A percentile compares a stretch with the other conserved stretches of the same genome.
phyloP scores from a whole-genome alignment of 208 protist species.

The Wallacemonas sp. region DNA sequence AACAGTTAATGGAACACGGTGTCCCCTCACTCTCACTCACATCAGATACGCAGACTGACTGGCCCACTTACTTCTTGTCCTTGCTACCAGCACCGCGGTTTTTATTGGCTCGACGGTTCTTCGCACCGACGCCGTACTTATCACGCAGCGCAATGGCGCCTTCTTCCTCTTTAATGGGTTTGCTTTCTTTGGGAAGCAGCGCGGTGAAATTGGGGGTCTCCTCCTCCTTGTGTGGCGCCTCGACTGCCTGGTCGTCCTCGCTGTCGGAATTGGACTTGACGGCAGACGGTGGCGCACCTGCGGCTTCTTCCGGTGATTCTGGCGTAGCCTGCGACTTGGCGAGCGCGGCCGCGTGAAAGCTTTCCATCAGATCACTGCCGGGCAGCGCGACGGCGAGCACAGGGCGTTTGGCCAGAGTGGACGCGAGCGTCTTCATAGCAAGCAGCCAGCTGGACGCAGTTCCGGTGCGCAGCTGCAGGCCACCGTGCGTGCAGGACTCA shows the following conservation, averaged over 20 bases:
- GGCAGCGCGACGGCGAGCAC: conserved; percentile 50
- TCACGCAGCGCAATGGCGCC: conserved; percentile 48
- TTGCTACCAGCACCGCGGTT: neutral
- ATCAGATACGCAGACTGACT: neutral
- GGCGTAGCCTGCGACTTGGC: no score
- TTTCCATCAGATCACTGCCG: conserved; percentile 42
- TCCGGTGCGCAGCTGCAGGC: conserved; percentile 16
- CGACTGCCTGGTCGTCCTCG: conserved; percentile 1
- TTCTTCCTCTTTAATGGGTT: conserved; percentile 17
- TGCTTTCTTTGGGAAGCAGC: conserved; percentile 4
- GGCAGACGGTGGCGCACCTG: neutral
- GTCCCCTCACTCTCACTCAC: no score
- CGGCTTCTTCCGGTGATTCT: conserved; percentile 14
- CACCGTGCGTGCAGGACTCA: no score
- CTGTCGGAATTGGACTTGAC: conserved; percentile 7
- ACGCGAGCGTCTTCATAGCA: conserved; percentile 49
- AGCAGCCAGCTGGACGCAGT: conserved; percentile 59
- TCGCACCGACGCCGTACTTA: conserved; percentile 42
- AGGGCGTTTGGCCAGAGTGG: conserved; percentile 29
- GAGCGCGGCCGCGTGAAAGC: conserved; percentile 16
- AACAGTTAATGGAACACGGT: no score
- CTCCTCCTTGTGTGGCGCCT: neutral
- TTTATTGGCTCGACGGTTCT: conserved; percentile 24
- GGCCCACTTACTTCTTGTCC: neutral
- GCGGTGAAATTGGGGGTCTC: neutral